Evolutionary conservation across 176 grass and related monocot species (phyloP).

Genomic region (Triticum dicoccoides): DNA sequence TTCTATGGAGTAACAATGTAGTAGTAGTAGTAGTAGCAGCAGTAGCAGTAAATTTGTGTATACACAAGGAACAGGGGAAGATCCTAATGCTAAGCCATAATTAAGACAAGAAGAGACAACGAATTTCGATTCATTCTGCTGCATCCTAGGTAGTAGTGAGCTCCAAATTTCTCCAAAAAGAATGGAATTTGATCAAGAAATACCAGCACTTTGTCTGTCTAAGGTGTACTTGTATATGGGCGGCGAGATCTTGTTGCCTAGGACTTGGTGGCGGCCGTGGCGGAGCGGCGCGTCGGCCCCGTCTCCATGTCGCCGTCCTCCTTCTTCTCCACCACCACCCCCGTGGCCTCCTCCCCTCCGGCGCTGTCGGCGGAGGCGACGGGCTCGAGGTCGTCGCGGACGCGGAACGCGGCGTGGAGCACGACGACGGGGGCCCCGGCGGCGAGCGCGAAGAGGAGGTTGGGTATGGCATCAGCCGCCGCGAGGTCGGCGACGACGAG

Average conservation of each 20-base stretch:
- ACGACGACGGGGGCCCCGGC: slow-evolving; percentile 29
- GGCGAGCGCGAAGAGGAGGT: slow-evolving; percentile 35
- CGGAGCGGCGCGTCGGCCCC: slow-evolving; percentile 5
- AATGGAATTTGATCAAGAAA: not conserved
- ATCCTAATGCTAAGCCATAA: not conserved
- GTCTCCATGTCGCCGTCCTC: slow-evolving; percentile 43
- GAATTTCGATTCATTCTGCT: not conserved
- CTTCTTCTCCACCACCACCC: slow-evolving; percentile 56
- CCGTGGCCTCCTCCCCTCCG: not conserved
- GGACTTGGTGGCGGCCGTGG: not conserved
- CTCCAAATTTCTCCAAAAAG: not conserved
- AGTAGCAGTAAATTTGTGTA: not conserved
- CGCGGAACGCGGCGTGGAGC: slow-evolving; percentile 55
- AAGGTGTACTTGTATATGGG: not conserved
- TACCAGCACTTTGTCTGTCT: not conserved
- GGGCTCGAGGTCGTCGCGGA: slow-evolving; percentile 48
- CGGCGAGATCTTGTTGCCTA: not conserved
- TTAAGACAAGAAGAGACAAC: not conserved
- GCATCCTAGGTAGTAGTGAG: not conserved
- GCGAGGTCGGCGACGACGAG: slow-evolving; percentile 49
- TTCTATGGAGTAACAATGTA: not conserved
- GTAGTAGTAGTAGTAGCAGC: too few relatives aligned
- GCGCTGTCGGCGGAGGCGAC: not conserved
- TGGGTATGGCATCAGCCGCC: slow-evolving; percentile 14
- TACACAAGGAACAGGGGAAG: not conserved